Evolutionary conservation across 208 protist species (phyloP).

Genomic region (Trypanosoma brucei): DNA sequence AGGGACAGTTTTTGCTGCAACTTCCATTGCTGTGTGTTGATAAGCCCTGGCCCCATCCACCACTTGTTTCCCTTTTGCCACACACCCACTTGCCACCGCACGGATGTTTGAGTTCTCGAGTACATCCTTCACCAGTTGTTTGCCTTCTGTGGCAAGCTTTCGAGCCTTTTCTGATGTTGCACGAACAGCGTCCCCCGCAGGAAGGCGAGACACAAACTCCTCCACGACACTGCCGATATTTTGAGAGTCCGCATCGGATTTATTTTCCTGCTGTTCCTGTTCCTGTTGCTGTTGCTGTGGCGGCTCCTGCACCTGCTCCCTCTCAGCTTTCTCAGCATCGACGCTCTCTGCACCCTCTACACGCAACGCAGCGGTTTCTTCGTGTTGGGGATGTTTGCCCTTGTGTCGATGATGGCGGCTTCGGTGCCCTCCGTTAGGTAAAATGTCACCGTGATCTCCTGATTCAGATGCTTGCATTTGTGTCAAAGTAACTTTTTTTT

Average conservation of each 20-base stretch:
- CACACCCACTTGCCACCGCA: background rate
- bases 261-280: background rate
- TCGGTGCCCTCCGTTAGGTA: too few relatives aligned
- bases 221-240: background rate
- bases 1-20: slow-evolving; percentile 16
- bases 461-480: too few relatives aligned
- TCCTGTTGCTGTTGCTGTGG: too few relatives aligned
- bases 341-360: too few relatives aligned
- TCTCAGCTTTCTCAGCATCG: too few relatives aligned
- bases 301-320: too few relatives aligned
- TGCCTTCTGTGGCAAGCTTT: background rate
- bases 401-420: too few relatives aligned
- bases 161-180: too few relatives aligned
- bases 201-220: background rate
- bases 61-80: slow-evolving; percentile 7
- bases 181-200: background rate
- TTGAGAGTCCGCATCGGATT: background rate
- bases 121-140: background rate
- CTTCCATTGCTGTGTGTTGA: slow-evolving; percentile 14
- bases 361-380: too few relatives aligned
- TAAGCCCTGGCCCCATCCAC: slow-evolving; percentile 1
- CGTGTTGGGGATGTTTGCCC: too few relatives aligned
- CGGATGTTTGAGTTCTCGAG: background rate
- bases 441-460: too few relatives aligned
- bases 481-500: too few relatives aligned